Percentiles rank a stretch among this genome's conserved stretches.
Evolutionary conservation across 768 basidiomycete species (phyloP).

Genomic region (Serendipita indica): DNA sequence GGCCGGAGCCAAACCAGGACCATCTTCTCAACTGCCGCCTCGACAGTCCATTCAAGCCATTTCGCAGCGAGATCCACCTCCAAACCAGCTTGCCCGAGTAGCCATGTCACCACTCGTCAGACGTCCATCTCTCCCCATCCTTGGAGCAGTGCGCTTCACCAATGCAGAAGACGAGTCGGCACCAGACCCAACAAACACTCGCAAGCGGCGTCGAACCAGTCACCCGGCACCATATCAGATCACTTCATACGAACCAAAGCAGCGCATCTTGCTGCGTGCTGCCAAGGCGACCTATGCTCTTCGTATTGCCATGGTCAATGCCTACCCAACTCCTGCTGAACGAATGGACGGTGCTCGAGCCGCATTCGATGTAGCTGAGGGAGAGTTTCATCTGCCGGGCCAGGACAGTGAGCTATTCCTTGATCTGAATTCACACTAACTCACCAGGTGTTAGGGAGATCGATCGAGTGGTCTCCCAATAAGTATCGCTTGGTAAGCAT

Average conservation of each 20-base stretch:
- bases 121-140: too few relatives aligned
- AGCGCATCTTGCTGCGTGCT: not conserved
- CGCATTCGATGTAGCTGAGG: not conserved
- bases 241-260: not conserved
- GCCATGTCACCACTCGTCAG: too few relatives aligned
- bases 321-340: not conserved
- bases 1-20: too few relatives aligned
- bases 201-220: not conserved
- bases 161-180: not conserved
- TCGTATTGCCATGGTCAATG: not conserved
- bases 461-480: not conserved
- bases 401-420: too few relatives aligned
- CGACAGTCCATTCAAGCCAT: too few relatives aligned
- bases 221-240: not conserved
- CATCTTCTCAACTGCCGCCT: too few relatives aligned
- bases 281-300: not conserved
- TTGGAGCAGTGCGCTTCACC: not conserved
- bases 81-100: too few relatives aligned
- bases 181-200: not conserved
- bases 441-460: not conserved
- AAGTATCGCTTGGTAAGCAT: not conserved
- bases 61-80: too few relatives aligned
- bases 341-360: not conserved
- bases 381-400: not conserved
- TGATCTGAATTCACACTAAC: not conserved